A percentile compares a stretch with the other conserved stretches of the same genome.
Conservation (phyloP, 495 filamentous ascomycete genomes). For the Geopyxis carbonaria region DNA sequence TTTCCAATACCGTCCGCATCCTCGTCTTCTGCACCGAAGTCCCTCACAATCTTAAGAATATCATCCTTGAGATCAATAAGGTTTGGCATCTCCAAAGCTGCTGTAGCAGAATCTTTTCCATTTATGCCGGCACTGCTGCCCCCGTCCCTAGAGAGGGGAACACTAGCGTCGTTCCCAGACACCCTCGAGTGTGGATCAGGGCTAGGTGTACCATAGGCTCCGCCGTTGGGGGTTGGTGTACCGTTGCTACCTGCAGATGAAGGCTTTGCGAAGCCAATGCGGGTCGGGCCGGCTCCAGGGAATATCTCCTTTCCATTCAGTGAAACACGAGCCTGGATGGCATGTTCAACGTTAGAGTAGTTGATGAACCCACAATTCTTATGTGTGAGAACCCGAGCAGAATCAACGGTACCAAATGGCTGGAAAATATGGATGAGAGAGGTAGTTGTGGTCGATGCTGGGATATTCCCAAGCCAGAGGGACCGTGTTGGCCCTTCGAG, state of each 20-base stretch:
- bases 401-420: constrained; percentile 75
- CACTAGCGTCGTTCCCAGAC: constrained; percentile 25
- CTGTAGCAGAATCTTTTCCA: constrained; percentile 27
- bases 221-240: constrained; percentile 67
- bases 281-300: constrained; percentile 82
- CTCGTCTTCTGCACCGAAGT: constrained; percentile 76
- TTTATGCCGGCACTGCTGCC: constrained; percentile 23
- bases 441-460: constrained; percentile 87
- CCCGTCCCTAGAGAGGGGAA: constrained; percentile 17
- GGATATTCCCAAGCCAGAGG: constrained; percentile 93
- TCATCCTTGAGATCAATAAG: constrained; percentile 61
- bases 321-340: constrained; percentile 65
- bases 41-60: constrained; percentile 68
- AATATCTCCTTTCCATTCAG: constrained; percentile 97
- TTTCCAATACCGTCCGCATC: constrained; percentile 54
- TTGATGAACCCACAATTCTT: constrained; percentile 99
- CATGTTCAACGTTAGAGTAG: constrained; percentile 77
- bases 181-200: constrained; percentile 56
- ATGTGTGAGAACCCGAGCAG: constrained; percentile 84
- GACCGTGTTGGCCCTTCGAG: constrained; percentile 83
- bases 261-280: constrained; percentile 94
- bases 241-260: constrained; percentile 60
- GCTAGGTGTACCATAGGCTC: constrained; percentile 77
- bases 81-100: constrained; percentile 49
- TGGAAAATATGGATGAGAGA: constrained; percentile 88